A percentile compares a stretch with the other conserved stretches of the same genome.
Conservation (phyloP, 2,329 filamentous ascomycete genomes). For the Cladosporium cucumerinum region DNA sequence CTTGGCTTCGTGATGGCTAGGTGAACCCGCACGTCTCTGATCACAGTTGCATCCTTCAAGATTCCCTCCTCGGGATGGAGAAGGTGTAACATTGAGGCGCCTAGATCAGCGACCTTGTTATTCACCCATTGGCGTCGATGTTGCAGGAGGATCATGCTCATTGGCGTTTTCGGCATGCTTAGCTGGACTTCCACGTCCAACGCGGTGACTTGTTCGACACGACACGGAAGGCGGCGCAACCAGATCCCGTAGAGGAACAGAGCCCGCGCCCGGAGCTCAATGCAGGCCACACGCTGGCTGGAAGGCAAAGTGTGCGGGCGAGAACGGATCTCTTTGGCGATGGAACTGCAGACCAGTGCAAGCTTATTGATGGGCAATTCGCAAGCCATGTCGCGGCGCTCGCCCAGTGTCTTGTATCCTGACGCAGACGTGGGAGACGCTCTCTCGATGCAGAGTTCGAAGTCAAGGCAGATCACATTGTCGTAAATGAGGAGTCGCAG, state of each 20-base stretch:
- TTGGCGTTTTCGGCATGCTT: neutral
- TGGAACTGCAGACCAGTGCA: conserved; percentile 21
- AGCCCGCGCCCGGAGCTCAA: conserved; percentile 14
- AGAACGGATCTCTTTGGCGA: conserved; percentile 21
- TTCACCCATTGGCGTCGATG: neutral
- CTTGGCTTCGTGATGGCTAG: neutral
- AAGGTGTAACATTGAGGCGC: neutral
- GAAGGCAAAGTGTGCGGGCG: neutral
- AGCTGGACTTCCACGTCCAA: neutral
- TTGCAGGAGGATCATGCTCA: neutral
- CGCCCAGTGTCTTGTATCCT: neutral
- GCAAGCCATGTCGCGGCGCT: neutral
- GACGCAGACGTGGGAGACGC: neutral
- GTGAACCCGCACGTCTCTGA: neutral
- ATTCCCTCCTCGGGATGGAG: neutral
- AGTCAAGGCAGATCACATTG: neutral
- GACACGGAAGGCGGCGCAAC: conserved; percentile 22
- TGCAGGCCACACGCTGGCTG: conserved; percentile 18
- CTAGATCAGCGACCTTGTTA: neutral
- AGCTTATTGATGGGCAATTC: conserved; percentile 9
- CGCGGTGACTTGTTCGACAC: neutral
- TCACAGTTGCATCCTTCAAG: neutral
- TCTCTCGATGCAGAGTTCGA: neutral
- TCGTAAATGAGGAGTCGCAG: conserved; percentile 13
- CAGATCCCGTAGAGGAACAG: conserved; percentile 17